These are phyloP conservation scores for Debaryomyces sp. DNA, from an alignment of 1,139 yeast genomes.

Conservation along the genomic window DNA sequence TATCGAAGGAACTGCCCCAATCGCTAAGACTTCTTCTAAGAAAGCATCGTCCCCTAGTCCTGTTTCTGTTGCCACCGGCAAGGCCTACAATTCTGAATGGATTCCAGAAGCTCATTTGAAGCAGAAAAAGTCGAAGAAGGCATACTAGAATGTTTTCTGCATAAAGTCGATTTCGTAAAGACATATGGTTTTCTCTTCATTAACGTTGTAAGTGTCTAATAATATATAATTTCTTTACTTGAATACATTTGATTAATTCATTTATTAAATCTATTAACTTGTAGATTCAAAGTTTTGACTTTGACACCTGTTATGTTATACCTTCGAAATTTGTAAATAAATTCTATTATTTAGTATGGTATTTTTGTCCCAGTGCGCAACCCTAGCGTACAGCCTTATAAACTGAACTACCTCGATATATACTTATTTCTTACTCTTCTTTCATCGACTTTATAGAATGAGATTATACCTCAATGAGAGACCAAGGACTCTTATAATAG, in stretches of 20 bases:
- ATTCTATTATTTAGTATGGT: not conserved
- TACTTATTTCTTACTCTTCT: not conserved
- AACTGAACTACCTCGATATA: not conserved
- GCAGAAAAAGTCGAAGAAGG: slow-evolving; percentile 33
- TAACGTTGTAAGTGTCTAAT: not conserved
- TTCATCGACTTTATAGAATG: slow-evolving; percentile 30
- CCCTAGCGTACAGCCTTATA: not conserved
- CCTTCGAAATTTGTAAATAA: not conserved
- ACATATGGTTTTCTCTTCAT: not conserved
- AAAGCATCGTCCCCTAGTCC: slow-evolving; percentile 27
- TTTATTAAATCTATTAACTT: not conserved
- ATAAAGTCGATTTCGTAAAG: not conserved
- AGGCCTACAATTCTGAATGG: slow-evolving; percentile 38
- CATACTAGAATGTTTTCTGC: slow-evolving; percentile 8
- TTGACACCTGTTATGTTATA: not conserved
- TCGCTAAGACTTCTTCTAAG: slow-evolving; percentile 23
- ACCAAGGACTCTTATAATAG: slow-evolving; percentile 59
- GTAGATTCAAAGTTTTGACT: not conserved
- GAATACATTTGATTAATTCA: not conserved
- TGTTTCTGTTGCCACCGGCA: slow-evolving; percentile 32
- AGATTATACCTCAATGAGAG: slow-evolving; percentile 50
- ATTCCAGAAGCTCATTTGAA: slow-evolving; percentile 40
- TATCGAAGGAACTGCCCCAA: slow-evolving; percentile 42
- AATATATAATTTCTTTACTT: not conserved
- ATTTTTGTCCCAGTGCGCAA: not conserved